Evolutionary conservation across 2,329 filamentous ascomycete species (phyloP), one percentile per base, ranked within the genome.

Genomic region (Aphanocladium album): DNA sequence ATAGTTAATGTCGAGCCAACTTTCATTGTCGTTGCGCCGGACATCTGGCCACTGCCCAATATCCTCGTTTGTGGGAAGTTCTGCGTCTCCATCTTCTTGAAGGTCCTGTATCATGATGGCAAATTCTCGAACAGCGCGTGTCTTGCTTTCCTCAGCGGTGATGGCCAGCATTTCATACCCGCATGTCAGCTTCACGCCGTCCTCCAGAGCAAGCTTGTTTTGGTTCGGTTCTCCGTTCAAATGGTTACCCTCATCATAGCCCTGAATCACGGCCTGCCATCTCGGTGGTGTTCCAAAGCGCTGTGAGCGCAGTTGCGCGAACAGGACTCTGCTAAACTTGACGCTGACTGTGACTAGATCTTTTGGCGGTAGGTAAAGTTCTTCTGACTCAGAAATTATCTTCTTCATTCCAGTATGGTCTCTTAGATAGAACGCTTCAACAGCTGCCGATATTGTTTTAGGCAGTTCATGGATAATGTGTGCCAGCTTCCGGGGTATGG

Each of bases 1-100:
- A 66, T 91, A 97, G 69, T 93, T 87, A 61, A 99, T 96, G 67
- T 98, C 88, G 65, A 99, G 80, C 95, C 95, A 99, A 23, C 84
- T 82, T 67, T 98, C 95, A 67, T 92, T 86, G 63, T 98, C 93
- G 54, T 93, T 84, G n/a, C 77, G 80, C 33, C 78, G 74, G 2
- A 70, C 70, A 33, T 80, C 74, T 39, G 81, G 78, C 93, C 95
- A 98, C 2, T 71, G 67, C 27, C 74, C 73, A 11, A 98, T 91
- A n/a, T 93, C 89, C 0, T 79, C 74, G 66, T 96, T 83, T 0
- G 80, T 84, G 0, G 95, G 93, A 1, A 98, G 77, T 27, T 67
- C 67, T 5, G 71, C 68, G 27, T 87, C 84, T 14, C 92, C 89
- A 2, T 91, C 91, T 57, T 86, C 85, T 9, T 85, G 80, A 2